Evolutionary conservation across 805 yeast genomes (phyloP).

Genomic region (Citeromyces nyonsensis): DNA sequence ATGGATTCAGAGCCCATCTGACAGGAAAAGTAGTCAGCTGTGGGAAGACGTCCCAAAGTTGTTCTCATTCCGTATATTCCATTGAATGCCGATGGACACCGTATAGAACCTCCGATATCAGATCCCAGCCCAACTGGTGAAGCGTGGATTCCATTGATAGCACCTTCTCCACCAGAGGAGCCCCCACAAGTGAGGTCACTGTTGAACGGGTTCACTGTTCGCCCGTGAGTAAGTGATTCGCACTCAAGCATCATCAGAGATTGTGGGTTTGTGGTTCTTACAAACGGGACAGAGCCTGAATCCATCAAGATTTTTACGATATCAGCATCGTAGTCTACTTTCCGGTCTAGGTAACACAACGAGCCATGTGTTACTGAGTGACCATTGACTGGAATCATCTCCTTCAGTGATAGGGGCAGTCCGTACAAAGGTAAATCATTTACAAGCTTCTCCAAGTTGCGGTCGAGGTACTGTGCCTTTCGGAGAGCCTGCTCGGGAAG

Average conservation of each 20-base stretch:
- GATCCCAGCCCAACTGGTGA: conserved; percentile 21
- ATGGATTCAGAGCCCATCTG: conserved; percentile 15
- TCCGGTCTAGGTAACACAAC: conserved; percentile 18
- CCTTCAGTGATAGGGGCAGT: conserved; percentile 28
- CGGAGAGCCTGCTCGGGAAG: conserved; percentile 14
- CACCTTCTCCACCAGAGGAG: conserved; percentile 30
- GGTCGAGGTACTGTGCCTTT: conserved; percentile 23
- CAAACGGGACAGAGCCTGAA: conserved; percentile 25
- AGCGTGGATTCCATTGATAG: conserved; percentile 14
- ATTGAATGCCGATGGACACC: conserved; percentile 15
- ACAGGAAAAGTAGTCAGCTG: conserved; percentile 13
- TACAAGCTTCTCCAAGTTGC: conserved; percentile 15
- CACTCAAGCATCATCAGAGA: conserved; percentile 26
- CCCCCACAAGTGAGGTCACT: conserved; percentile 23
- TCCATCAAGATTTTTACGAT: conserved; percentile 16
- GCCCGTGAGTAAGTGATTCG: conserved; percentile 17
- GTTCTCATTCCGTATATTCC: conserved; percentile 19
- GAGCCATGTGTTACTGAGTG: conserved; percentile 15
- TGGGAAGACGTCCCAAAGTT: conserved; percentile 18
- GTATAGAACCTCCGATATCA: conserved; percentile 22
- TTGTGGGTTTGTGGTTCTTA: conserved; percentile 27
- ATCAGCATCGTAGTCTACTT: conserved; percentile 10
- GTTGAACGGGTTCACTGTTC: conserved; percentile 20
- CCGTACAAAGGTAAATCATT: conserved; percentile 24
- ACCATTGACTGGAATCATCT: conserved; percentile 22